phyloP scores from a whole-genome alignment of 2,329 filamentous ascomycete species.

The Colletotrichum tropicicola region DNA sequence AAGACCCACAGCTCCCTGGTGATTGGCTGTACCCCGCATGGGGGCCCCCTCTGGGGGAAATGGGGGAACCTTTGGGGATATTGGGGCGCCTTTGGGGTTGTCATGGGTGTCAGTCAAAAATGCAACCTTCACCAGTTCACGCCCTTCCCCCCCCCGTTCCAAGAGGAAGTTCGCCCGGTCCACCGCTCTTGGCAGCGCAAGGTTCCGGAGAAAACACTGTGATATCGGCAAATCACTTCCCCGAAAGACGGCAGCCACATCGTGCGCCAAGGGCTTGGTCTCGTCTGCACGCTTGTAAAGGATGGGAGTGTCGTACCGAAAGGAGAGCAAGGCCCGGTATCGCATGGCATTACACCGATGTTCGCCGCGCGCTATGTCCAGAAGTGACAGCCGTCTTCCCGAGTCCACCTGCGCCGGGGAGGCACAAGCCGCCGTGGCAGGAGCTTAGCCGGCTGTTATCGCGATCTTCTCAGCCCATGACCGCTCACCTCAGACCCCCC shows the following conservation, averaged over 20 bases:
- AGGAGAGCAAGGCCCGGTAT: conserved; percentile 1
- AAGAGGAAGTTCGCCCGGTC: conserved; percentile 1
- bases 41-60: conserved; percentile 5
- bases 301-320: not conserved
- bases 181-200: not conserved
- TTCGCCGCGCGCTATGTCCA: not conserved
- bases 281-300: not conserved
- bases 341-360: conserved; percentile 18
- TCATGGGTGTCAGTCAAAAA: not conserved
- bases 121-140: not conserved
- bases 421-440: not conserved
- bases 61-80: not conserved
- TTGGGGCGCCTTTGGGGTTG: not conserved
- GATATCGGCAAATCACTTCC: conserved; percentile 3
- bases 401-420: not conserved
- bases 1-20: not conserved
- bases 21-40: conserved; percentile 12
- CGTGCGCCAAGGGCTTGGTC: conserved; percentile 11
- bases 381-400: not conserved
- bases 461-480: not conserved
- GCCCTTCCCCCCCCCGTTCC: not conserved
- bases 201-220: not conserved
- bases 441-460: not conserved
- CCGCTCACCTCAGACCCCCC: not conserved
- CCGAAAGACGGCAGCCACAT: conserved; percentile 3